Percentiles rank a stretch among this genome's conserved stretches.
phyloP scores from a whole-genome alignment of 768 basidiomycete species.

The Exidia glandulosa region DNA sequence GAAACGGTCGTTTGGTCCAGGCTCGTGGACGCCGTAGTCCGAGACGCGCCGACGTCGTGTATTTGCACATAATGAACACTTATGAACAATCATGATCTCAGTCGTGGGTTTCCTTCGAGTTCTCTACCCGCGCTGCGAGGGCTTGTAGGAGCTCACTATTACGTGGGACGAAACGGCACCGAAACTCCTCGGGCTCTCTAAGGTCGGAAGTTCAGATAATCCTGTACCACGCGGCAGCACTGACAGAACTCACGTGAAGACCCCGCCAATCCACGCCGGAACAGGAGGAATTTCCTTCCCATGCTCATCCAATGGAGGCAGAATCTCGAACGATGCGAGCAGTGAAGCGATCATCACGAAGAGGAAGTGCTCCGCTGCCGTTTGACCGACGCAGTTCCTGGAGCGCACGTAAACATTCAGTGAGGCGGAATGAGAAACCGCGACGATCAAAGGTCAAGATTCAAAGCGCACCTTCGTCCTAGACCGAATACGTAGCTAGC shows the following conservation, averaged over 20 bases:
- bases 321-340: neutral
- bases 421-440: no score
- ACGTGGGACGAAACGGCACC: neutral
- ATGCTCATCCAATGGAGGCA: neutral
- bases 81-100: no score
- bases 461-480: slow-evolving; percentile 2
- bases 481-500: neutral
- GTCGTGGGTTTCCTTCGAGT: no score
- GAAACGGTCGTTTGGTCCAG: no score
- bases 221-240: neutral
- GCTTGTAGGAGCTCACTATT: neutral
- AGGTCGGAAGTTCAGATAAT: neutral
- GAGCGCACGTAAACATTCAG: no score
- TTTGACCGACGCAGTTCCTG: neutral
- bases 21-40: no score
- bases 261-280: neutral
- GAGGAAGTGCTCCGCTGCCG: neutral
- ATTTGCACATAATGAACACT: no score
- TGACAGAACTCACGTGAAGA: neutral
- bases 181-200: neutral
- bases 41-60: no score
- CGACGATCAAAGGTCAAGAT: no score
- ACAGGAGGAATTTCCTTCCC: neutral
- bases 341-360: neutral
- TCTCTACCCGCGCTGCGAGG: no score